Conservation (phyloP, 306 rosid species). For the Vigna reflexopilosa region DNA sequence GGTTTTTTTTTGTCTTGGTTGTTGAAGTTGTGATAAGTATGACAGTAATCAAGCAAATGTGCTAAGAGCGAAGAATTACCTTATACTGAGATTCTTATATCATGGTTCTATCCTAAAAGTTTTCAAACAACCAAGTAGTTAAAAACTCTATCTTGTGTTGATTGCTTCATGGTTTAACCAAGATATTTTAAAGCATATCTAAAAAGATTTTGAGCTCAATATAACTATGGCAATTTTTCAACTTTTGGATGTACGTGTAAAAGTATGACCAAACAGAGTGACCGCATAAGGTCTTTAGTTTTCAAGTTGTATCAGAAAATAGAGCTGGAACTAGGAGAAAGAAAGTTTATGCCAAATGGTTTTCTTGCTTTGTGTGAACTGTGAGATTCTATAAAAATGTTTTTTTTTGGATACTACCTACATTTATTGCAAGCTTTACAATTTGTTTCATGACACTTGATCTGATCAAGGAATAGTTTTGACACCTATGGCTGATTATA, state of each 20-base stretch:
- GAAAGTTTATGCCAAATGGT: not conserved
- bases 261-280: not conserved
- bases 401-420: not conserved
- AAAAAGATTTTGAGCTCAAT: not conserved
- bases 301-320: conserved; percentile 10
- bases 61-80: conserved; percentile 17
- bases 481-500: not conserved
- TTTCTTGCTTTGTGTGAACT: too few relatives aligned
- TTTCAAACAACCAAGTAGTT: not conserved
- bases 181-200: conserved; percentile 1
- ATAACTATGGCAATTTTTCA: conserved; percentile 6
- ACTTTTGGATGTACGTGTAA: conserved; percentile 9
- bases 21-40: not conserved
- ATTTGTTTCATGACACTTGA: conserved; percentile 33
- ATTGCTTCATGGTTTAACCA: conserved; percentile 31
- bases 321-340: not conserved
- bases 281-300: conserved; percentile 31
- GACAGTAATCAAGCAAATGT: not conserved
- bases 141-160: conserved; percentile 5
- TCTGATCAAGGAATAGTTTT: conserved; percentile 23
- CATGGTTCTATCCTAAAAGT: not conserved
- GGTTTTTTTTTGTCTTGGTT: conserved; percentile 12
- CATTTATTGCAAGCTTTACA: conserved; percentile 8
- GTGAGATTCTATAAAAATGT: too few relatives aligned
- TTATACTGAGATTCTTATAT: not conserved